Conservation (phyloP, 192 early-diverging fungal species). For the Backusella parvicylindrica region DNA sequence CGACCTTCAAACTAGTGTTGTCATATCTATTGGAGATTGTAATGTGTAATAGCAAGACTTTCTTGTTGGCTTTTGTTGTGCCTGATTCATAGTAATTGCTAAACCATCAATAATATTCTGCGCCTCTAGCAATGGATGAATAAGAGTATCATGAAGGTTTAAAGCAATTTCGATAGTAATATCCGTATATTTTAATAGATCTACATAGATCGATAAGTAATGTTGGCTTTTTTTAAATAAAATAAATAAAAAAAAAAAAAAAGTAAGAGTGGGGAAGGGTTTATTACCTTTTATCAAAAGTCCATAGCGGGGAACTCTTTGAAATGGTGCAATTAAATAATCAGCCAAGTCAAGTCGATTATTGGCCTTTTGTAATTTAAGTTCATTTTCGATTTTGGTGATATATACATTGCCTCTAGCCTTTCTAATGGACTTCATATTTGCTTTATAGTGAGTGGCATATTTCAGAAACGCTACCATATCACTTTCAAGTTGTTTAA, state of each 20-base stretch:
- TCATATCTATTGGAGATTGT: neutral
- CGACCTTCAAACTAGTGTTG: neutral
- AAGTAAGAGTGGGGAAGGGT: too few relatives aligned
- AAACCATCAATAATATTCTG: slow-evolving; percentile 24
- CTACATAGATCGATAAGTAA: neutral
- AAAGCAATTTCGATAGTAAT: neutral
- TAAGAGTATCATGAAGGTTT: neutral
- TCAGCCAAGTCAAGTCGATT: slow-evolving; percentile 62
- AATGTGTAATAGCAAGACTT: neutral
- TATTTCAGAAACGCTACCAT: slow-evolving; percentile 32
- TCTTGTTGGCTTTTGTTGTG: neutral
- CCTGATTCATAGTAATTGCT: slow-evolving; percentile 25
- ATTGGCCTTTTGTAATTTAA: slow-evolving; percentile 25
- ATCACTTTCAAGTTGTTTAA: slow-evolving; percentile 19
- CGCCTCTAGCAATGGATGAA: slow-evolving; percentile 15
- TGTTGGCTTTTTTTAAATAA: too few relatives aligned
- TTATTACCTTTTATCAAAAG: slow-evolving; percentile 55
- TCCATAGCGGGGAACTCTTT: slow-evolving; percentile 72
- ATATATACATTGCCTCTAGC: slow-evolving; percentile 24
- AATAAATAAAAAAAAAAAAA: neutral
- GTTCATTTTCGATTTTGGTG: slow-evolving; percentile 13
- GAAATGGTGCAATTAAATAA: slow-evolving; percentile 73
- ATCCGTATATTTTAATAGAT: slow-evolving; percentile 29
- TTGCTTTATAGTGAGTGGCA: slow-evolving; percentile 29
- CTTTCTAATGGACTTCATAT: slow-evolving; percentile 20